Evolutionary conservation across 208 protist species (phyloP).

Genomic region (Trichomonas gallinae): DNA sequence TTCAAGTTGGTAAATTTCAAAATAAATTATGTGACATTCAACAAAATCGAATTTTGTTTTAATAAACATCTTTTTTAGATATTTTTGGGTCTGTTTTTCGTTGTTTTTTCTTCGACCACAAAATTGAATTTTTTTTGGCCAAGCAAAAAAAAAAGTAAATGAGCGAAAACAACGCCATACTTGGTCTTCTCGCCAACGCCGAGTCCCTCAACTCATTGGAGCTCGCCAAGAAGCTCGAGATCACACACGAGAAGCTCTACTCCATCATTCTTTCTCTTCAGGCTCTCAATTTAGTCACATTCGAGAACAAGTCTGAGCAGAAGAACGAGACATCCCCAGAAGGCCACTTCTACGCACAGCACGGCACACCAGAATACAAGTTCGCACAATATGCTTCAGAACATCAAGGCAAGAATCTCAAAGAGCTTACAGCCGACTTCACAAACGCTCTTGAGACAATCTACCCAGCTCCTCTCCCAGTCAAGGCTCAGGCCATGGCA

Average conservation of each 20-base stretch:
- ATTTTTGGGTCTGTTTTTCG: too few relatives aligned
- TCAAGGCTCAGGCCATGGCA: neutral
- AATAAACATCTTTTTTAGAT: too few relatives aligned
- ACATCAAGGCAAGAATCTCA: neutral
- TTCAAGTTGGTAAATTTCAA: too few relatives aligned
- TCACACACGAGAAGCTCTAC: neutral
- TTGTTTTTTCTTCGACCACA: too few relatives aligned
- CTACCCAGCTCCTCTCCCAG: neutral
- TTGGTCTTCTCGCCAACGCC: neutral
- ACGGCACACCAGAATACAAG: conserved; percentile 29
- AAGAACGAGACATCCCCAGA: conserved; percentile 3
- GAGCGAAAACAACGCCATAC: neutral
- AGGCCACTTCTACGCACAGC: neutral
- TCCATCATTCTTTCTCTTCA: neutral
- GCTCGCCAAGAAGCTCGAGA: neutral
- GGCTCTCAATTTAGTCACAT: neutral
- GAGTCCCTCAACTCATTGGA: neutral
- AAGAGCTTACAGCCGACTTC: neutral
- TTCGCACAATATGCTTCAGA: neutral
- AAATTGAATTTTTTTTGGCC: too few relatives aligned
- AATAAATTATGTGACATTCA: too few relatives aligned
- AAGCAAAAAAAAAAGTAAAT: neutral
- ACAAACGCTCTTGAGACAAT: neutral
- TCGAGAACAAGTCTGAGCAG: neutral
- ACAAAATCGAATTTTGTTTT: too few relatives aligned